Percentiles rank a stretch among this genome's conserved stretches.
Evolutionary conservation across 1,139 yeast species (phyloP).

Genomic region (Yamadazyma triangularis): DNA sequence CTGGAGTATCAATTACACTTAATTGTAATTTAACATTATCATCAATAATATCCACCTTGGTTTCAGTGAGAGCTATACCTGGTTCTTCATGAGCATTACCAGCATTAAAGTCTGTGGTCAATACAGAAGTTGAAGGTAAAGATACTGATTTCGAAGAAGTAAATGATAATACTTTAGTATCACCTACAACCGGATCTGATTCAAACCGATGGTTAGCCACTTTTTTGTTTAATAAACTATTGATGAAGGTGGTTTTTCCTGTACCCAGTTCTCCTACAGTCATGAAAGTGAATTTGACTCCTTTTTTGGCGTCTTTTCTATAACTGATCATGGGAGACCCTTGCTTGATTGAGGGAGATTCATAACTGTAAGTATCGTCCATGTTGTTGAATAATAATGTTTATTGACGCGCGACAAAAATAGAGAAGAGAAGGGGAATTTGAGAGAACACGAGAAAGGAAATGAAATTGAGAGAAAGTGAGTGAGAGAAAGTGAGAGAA

Average conservation of each 20-base stretch:
- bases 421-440: too few relatives aligned
- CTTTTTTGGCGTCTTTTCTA: constrained; percentile 77
- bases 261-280: constrained; percentile 83
- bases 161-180: constrained; percentile 48
- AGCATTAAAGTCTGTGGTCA: constrained; percentile 42
- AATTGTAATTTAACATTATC: constrained; percentile 65
- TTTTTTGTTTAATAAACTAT: constrained; percentile 62
- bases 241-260: constrained; percentile 84
- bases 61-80: constrained; percentile 62
- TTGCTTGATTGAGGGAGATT: constrained; percentile 30
- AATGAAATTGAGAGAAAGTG: too few relatives aligned
- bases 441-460: too few relatives aligned
- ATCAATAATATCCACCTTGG: constrained; percentile 65
- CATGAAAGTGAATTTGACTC: constrained; percentile 78
- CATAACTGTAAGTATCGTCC: constrained; percentile 23
- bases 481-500: too few relatives aligned
- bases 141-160: constrained; percentile 49
- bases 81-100: constrained; percentile 49
- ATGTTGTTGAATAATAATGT: too few relatives aligned
- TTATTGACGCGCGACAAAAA: too few relatives aligned
- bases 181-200: constrained; percentile 19
- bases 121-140: constrained; percentile 41
- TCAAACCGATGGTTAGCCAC: constrained; percentile 58
- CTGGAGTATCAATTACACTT: constrained; percentile 72
- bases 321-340: constrained; percentile 47